Evolutionary conservation across 1,284 basidiomycete species (phyloP), one percentile per base, ranked within the genome.

Genomic region (Austropuccinia psidii): DNA sequence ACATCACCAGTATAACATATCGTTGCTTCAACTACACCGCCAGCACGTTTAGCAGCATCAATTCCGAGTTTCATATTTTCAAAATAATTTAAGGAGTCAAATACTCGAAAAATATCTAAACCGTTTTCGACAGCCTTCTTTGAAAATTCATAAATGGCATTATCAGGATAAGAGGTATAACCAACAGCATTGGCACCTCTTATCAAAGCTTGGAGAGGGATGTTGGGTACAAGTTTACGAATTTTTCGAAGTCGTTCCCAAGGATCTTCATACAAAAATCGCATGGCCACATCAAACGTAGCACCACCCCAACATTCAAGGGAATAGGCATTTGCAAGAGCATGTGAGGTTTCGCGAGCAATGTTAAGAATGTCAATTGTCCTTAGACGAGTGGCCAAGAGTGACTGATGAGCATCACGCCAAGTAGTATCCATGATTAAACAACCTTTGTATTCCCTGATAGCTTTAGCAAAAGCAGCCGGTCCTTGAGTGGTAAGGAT

Each of bases 231-330:
- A 69, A 98, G 85, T 83, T 93, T 93, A 77, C 96, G 88, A 75
- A 99, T 86, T 50, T 90, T 90, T 77, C 96, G 89, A 83, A 98
- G 84, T 78, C 96, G 88, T 82, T 98, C 95, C 96, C 96, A 99
- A 79, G 96, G 96, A 83, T 99, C 96, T 82, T 99, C 96, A 82
- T 98, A 98, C 80, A 99, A 84, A 90, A 99, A 98, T 73, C 95
- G 89, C 95, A 98, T 98, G 39, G 96, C 90, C 61, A 99, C 96
- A 82, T 98, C 96, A 80, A 99, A 99, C 4, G 96, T 98, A 58
- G 96, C 96, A 77, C 96, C 96, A 80, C 96, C 96, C 96, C 96
- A 99, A 85, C 95, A 98, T 82, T 99, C 96, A 77, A 99, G 83
- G 80, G 90, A 90, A 85, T 93, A 99, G 24, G 96, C 91, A 80